Evolutionary conservation across 139 green algal genomes (phyloP), one percentile per base, ranked within the genome.

Genomic region (Picochlorum sp.): DNA sequence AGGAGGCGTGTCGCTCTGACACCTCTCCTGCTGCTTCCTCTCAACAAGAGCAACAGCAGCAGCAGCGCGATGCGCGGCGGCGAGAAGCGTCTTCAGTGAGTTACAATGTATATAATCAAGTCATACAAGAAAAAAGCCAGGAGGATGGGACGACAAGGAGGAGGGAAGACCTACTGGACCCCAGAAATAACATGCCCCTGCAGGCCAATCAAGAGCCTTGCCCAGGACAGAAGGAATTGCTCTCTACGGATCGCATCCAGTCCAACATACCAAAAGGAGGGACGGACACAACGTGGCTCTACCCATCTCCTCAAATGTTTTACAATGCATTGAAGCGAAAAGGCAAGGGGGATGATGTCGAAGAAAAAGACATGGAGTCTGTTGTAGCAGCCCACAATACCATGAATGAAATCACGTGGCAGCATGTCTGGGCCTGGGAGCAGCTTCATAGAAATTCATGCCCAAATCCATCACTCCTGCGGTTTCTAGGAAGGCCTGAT

Each of bases 321-420:
- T 98, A 89, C 76, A 98, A 98, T 70, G 85, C 92, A 0, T 65
- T 98, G 49, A 75, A 75, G 58, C 78, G 92, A n/a, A 98, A 98
- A 69, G 86, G 85, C 57, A 98, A 98, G 63, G 90, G 83, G 14
- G 85, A 91, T 8, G 92, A 94, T 68, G 83, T 96, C 31, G 78
- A 74, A 6, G 89, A 96, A 71, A 77, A 89, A 41, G 88, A 95
- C 57, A 95, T 98, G 87, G 88, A 91, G 0, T 54, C 77, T 0
- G 90, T 98, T 5, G 81, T 98, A 1, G 67, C 69, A 18, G 85
- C 88, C 18, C 72, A 79, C 57, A 79, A 74, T 24, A 87, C 77
- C 31, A 94, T 98, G 90, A 98, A 98, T 72, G 92, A 98, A 72
- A 65, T 76, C 9, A 98, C 92, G 5, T 98, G 92, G 92, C 68